phyloP scores from a whole-genome alignment of 768 basidiomycete species.

The Pholiota microspora region DNA sequence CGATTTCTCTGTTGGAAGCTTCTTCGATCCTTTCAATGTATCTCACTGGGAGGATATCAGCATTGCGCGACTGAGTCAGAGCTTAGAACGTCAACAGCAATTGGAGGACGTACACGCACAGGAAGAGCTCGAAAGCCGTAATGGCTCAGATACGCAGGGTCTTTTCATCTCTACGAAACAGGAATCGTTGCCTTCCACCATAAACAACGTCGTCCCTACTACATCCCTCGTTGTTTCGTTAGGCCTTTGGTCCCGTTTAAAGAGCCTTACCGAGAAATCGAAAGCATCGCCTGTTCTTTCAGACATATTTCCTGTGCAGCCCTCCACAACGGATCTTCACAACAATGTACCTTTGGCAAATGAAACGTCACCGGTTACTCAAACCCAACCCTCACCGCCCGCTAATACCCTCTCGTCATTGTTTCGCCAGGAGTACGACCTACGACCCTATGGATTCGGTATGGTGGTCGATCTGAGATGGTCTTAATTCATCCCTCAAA shows the following conservation, averaged over 20 bases:
- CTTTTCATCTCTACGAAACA: neutral
- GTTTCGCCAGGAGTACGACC: conserved; percentile 59
- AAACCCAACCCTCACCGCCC: conserved; percentile 7
- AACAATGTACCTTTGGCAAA: neutral
- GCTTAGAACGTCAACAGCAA: conserved; percentile 35
- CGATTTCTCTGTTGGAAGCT: conserved; percentile 58
- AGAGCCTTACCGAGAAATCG: neutral
- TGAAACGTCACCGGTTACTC: neutral
- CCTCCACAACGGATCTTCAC: neutral
- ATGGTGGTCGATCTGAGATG: conserved; percentile 76
- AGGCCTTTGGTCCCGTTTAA: conserved; percentile 2
- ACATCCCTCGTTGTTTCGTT: neutral
- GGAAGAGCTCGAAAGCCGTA: neutral
- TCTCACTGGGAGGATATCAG: conserved; percentile 73
- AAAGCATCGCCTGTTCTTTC: neutral
- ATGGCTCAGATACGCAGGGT: neutral
- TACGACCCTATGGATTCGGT: conserved; percentile 70
- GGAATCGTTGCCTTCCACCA: neutral
- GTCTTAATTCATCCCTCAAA: conserved; percentile 27
- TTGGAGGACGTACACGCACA: conserved; percentile 15
- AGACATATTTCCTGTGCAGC: neutral
- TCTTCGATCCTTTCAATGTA: conserved; percentile 78
- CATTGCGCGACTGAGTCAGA: conserved; percentile 44
- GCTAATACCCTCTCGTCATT: conserved; percentile 17
- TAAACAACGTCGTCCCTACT: neutral